Percentiles rank a stretch among this genome's conserved stretches.
Conservation (phyloP, 495 filamentous ascomycete genomes). For the Penicillium bialowiezense region DNA sequence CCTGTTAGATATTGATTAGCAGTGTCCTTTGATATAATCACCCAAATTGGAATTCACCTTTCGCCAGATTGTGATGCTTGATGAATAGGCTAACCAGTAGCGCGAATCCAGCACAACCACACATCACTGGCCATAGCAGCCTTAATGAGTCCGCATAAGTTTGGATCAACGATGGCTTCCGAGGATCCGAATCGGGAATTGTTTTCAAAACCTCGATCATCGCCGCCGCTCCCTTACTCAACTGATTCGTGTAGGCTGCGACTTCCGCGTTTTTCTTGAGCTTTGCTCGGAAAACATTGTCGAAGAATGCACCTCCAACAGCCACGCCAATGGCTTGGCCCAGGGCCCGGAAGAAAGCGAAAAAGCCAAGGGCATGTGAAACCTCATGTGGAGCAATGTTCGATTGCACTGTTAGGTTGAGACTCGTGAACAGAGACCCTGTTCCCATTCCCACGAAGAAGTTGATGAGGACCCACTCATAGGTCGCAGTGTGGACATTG, state of each 20-base stretch:
- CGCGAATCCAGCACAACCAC: conserved; percentile 1
- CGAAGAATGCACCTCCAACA: conserved; percentile 55
- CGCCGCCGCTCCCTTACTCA: conserved; percentile 48
- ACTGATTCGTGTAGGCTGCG: conserved; percentile 30
- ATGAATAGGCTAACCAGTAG: conserved; percentile 14
- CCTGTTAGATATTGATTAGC: neutral
- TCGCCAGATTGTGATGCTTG: neutral
- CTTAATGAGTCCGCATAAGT: conserved; percentile 45
- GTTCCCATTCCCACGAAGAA: conserved; percentile 51
- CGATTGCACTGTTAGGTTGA: conserved; percentile 54
- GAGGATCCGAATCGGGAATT: conserved; percentile 31
- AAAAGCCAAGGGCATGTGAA: conserved; percentile 53
- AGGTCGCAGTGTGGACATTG: conserved; percentile 36
- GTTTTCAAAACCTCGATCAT: conserved; percentile 47
- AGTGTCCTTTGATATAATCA: too few species aligned
- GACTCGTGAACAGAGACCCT: conserved; percentile 50
- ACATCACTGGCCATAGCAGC: conserved; percentile 39
- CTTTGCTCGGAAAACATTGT: conserved; percentile 42
- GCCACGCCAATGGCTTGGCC: conserved; percentile 62
- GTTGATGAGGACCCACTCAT: conserved; percentile 51
- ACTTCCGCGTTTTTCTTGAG: conserved; percentile 31
- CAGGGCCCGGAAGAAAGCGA: conserved; percentile 54
- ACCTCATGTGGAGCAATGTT: conserved; percentile 42
- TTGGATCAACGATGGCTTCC: conserved; percentile 35
- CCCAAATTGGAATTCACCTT: neutral